These are phyloP conservation scores for Geotrichum cucujoidarum DNA, from an alignment of 1,139 yeast species.

Conservation along the genomic window DNA sequence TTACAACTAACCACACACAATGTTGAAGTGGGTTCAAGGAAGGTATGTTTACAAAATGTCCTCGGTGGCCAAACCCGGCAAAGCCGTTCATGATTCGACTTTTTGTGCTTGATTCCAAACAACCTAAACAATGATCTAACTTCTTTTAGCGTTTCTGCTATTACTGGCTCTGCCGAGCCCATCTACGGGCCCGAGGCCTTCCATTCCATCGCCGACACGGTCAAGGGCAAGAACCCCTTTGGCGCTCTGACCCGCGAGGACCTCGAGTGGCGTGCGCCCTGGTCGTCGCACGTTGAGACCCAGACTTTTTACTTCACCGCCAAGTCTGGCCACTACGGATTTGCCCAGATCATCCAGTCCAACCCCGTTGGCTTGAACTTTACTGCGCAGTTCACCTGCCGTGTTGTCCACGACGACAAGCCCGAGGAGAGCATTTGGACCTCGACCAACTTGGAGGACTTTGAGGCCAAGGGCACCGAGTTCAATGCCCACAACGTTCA, in stretches of 20 bases:
- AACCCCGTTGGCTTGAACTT: slow-evolving; percentile 83
- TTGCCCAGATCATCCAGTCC: slow-evolving; percentile 92
- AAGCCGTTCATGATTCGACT: no score
- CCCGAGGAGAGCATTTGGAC: slow-evolving; percentile 68
- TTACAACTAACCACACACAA: slow-evolving; percentile 29
- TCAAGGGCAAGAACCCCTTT: slow-evolving; percentile 50
- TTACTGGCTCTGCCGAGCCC: slow-evolving; percentile 96
- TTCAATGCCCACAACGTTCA: slow-evolving; percentile 68
- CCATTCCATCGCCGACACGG: slow-evolving; percentile 68
- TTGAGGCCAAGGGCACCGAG: slow-evolving; percentile 68
- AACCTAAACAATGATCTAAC: not conserved
- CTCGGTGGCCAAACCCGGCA: no score
- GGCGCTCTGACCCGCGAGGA: slow-evolving; percentile 57
- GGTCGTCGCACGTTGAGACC: slow-evolving; percentile 88
- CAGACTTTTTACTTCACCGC: slow-evolving; percentile 81
- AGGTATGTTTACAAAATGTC: slow-evolving; percentile 39
- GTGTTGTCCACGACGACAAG: slow-evolving; percentile 55
- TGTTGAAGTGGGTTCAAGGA: slow-evolving; percentile 85
- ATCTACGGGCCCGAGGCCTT: slow-evolving; percentile 92
- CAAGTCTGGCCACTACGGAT: slow-evolving; percentile 64
- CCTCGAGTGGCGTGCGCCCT: slow-evolving; percentile 68
- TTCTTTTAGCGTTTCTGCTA: slow-evolving; percentile 58
- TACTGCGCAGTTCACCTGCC: slow-evolving; percentile 92
- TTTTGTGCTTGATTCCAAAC: not conserved
- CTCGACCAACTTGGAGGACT: slow-evolving; percentile 80